Conservation (phyloP, 768 basidiomycete species). For the Kwoniella heveanensis region DNA sequence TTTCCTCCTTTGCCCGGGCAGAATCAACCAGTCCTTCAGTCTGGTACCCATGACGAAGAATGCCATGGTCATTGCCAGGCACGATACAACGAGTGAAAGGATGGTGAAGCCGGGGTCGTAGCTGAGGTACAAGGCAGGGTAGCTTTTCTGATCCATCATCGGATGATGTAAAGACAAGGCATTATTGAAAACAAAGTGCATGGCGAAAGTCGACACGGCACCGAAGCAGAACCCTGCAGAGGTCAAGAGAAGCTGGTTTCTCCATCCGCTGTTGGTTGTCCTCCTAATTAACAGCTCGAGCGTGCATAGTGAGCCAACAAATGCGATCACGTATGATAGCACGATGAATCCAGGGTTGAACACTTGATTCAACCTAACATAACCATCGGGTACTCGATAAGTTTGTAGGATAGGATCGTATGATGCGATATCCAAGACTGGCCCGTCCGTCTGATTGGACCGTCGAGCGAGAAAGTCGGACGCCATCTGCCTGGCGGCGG, state of each 20-base stretch:
- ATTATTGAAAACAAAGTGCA: constrained; percentile 58
- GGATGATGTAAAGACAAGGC: constrained; percentile 51
- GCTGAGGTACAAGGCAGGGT: constrained; percentile 40
- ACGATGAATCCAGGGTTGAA: constrained; percentile 54
- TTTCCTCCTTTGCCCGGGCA: constrained; percentile 13
- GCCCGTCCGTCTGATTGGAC: background rate
- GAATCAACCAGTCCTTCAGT: constrained; percentile 40
- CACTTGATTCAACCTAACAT: constrained; percentile 42
- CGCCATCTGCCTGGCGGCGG: background rate
- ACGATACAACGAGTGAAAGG: constrained; percentile 51
- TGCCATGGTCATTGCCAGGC: constrained; percentile 52
- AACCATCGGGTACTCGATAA: constrained; percentile 37
- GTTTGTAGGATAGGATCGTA: constrained; percentile 5
- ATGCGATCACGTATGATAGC: constrained; percentile 51
- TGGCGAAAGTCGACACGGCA: constrained; percentile 55
- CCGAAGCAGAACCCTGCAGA: constrained; percentile 55
- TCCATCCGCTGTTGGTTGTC: constrained; percentile 53
- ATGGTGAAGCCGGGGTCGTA: constrained; percentile 55
- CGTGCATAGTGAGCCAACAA: constrained; percentile 55
- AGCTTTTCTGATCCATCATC: constrained; percentile 19
- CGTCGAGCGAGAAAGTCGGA: background rate
- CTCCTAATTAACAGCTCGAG: constrained; percentile 55
- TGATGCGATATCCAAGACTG: constrained; percentile 5
- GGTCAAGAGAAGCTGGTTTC: constrained; percentile 50
- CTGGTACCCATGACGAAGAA: constrained; percentile 56